Evolutionary conservation across 164 flowering plant species (phyloP), one percentile per base, ranked within the genome.

Genomic region (Sextonia rubra): DNA sequence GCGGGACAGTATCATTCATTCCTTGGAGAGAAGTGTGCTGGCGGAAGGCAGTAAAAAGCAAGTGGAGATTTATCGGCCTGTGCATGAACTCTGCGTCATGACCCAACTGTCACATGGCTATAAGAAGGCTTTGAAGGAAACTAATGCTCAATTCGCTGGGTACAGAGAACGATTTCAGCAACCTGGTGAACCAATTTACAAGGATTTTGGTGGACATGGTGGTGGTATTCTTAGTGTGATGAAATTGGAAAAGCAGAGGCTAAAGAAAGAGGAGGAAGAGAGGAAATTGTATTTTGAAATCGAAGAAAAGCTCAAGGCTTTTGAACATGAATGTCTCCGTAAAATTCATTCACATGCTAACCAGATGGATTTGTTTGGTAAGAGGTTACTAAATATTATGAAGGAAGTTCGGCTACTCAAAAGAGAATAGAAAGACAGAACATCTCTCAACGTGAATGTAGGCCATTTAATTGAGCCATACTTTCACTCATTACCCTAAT

Each of bases 111-210:
- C 90, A 60, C 80, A 84, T 22, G 89, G 87, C 58, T 96, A 96
- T 56, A 89, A 86, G 72, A 89, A 82, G 80, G 97, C 95, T 55
- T 74, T 93, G 76, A 87, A 83, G 80, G 88, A 83, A 72, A 88
- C 85, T 20, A 76, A 80, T 1, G 70, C 70, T 62, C 78, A 78
- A 60, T 96, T 93, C 71, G 58, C 83, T 29, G 95, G 92, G 55
- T 93, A 92, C 47, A 81, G 95, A 75, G 79, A 83, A 71, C 80
- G 75, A 0, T 73, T 23, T 73, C 84, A 79, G 25, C 79, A 73
- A 73, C 83, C 76, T 64, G 92, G 82, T 69, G 94, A 89, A 68
- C 90, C 98, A 6, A 73, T 89, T 27, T 95, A 93, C 79, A 88
- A 68, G 78, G 97, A 91, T 81, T 91, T 86, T 71, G 81, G 77